These are phyloP conservation scores for Setaria italica DNA, from an alignment of 202 grass and related monocot species.

Conservation along the genomic window DNA sequence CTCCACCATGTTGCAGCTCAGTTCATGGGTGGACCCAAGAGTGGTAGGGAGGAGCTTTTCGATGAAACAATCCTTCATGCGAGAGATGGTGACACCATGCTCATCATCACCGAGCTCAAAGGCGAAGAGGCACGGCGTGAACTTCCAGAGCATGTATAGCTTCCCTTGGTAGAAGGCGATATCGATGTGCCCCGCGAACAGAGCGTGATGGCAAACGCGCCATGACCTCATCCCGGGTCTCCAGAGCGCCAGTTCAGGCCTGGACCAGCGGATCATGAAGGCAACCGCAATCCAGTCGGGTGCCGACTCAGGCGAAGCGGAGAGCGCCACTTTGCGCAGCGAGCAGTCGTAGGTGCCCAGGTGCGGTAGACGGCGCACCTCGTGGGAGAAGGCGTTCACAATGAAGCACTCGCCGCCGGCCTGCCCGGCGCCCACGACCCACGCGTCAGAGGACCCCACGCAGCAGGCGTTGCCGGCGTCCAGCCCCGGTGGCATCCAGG, in stretches of 20 bases:
- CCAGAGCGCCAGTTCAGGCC: constrained; percentile 11
- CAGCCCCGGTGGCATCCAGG: neutral
- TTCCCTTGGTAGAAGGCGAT: neutral
- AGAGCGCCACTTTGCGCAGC: neutral
- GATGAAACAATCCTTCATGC: neutral
- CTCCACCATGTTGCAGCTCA: constrained; percentile 30
- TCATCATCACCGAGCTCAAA: neutral
- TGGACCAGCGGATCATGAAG: neutral
- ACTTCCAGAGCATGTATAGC: constrained; percentile 25
- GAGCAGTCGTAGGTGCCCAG: neutral
- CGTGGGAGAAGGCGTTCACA: constrained; percentile 35
- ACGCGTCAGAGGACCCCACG: constrained; percentile 9
- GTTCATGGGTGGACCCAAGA: neutral
- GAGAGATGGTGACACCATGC: neutral
- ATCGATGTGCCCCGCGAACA: neutral
- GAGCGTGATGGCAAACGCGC: neutral
- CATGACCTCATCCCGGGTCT: constrained; percentile 16
- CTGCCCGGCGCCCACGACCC: neutral
- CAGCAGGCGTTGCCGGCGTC: neutral
- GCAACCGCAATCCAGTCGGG: neutral
- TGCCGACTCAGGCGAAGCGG: neutral
- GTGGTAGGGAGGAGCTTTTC: neutral
- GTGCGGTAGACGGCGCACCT: neutral
- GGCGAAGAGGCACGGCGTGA: neutral
- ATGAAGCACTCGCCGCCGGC: constrained; percentile 20